Base-by-base conservation (phyloP, 306 rosid species). In the Cucurbita ficifolia region DNA sequence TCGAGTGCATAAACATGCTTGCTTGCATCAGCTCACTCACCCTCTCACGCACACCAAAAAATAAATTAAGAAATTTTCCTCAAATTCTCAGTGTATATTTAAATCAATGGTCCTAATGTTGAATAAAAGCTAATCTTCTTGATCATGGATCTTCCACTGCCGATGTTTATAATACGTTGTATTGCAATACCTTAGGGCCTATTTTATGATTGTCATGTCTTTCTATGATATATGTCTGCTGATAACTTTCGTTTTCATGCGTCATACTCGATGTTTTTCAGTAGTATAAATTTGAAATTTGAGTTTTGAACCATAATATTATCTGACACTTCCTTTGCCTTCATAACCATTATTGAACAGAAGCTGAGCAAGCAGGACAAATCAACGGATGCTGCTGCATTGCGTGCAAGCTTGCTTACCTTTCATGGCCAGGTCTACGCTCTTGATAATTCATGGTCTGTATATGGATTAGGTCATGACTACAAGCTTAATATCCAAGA, bases 391-490 rank as follows among this genome's bases (percentile, higher is more conserved):
- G 84, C 79, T 67, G 82, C 16, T 45, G 88, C 84, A 40, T 81
- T 92, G 85, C 89, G 80, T 68, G 96, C 95, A 62, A 94, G 92
- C 86, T 83, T 94, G 83, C 92, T 89, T 14, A 73, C 89, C 58
- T 90, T 94, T 82, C 92, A 85, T 82, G 85, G 79, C 79, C 79
- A 72, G 78, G 79, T 89, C 63, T 87, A 82, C 58, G 83, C 88
- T 24, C 94, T 94, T 24, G 83, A 87, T 55, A 81, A 76, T 71
- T 64, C 86, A 1, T 94, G 97, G 98, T 83, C 84, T 76, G 52
- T 83, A 70, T 89, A 89, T 53, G 97, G 97, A 64, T 77, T 94
- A 45, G 98, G 98, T 81, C 82, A 94, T 75, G 90, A 89, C 85
- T 90, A 94, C 72, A 76, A 65, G 19, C 38, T 85, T 77, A 87